These are phyloP conservation scores for Metschnikowia cubensis DNA, from an alignment of 805 yeast species.

Conservation along the genomic window DNA sequence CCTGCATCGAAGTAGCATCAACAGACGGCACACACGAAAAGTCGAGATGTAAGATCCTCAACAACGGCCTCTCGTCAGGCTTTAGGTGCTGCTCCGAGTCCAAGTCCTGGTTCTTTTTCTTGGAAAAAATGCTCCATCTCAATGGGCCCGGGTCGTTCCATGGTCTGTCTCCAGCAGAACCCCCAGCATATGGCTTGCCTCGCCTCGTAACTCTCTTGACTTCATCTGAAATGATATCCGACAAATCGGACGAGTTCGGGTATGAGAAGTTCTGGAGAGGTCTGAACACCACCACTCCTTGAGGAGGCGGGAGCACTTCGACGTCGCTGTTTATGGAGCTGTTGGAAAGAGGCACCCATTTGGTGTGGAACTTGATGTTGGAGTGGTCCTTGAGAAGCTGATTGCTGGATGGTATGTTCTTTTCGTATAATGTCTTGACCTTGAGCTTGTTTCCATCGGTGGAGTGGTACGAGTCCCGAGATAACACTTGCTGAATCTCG, in stretches of 20 bases:
- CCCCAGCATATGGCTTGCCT: slow-evolving; percentile 43
- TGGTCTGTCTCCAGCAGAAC: slow-evolving; percentile 60
- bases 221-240: slow-evolving; percentile 65
- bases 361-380: slow-evolving; percentile 45
- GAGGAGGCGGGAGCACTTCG: slow-evolving; percentile 72
- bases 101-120: slow-evolving; percentile 8
- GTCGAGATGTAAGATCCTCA: slow-evolving; percentile 75
- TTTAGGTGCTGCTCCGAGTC: slow-evolving; percentile 18
- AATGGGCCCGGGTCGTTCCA: slow-evolving; percentile 88
- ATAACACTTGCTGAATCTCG: slow-evolving; percentile 43
- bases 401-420: slow-evolving; percentile 20
- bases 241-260: slow-evolving; percentile 72
- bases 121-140: slow-evolving; percentile 27
- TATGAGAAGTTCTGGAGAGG: slow-evolving; percentile 79
- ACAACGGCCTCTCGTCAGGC: slow-evolving; percentile 54
- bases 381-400: slow-evolving; percentile 27
- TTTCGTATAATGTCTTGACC: slow-evolving; percentile 13
- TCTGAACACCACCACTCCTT: slow-evolving; percentile 84
- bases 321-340: slow-evolving; percentile 53
- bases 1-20: slow-evolving; percentile 79
- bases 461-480: slow-evolving; percentile 26
- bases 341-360: slow-evolving; percentile 64
- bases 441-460: slow-evolving; percentile 21
- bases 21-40: slow-evolving; percentile 70
- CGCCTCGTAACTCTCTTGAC: slow-evolving; percentile 58